These are phyloP conservation scores for Alnus rubra DNA, from an alignment of 306 rosid species.

Conservation along the genomic window DNA sequence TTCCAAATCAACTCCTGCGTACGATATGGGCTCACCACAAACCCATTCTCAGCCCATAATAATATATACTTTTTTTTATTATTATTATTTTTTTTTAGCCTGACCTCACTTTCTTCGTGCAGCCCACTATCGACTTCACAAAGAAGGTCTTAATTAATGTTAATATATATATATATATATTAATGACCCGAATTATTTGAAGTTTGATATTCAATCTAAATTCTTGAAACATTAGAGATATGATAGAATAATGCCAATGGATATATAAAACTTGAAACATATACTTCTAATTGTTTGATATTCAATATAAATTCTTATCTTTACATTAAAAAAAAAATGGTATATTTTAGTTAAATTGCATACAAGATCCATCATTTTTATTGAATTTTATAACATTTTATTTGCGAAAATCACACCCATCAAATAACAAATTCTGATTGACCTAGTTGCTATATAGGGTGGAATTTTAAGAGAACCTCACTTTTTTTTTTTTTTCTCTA, in stretches of 20 bases:
- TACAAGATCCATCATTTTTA: neutral
- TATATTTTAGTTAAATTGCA: neutral
- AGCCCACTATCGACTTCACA: neutral
- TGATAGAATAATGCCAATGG: too few relatives aligned
- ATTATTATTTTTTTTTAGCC: neutral
- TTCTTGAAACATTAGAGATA: too few relatives aligned
- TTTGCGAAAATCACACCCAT: neutral
- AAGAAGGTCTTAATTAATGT: too few relatives aligned
- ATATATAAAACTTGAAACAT: too few relatives aligned
- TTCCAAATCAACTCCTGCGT: neutral
- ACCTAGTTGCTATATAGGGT: neutral
- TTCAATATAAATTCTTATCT: too few relatives aligned
- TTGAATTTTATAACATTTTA: neutral
- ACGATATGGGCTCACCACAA: neutral
- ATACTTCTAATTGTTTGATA: too few relatives aligned
- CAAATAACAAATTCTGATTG: neutral
- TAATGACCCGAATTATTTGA: too few relatives aligned
- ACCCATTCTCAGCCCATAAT: neutral
- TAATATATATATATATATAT: too few relatives aligned
- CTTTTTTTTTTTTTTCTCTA: too few relatives aligned
- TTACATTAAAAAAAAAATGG: neutral
- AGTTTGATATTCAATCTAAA: too few relatives aligned
- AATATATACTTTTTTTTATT: too few relatives aligned
- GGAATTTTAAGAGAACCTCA: neutral
- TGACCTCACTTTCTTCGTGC: neutral